Evolutionary conservation across 805 yeast species (phyloP), one percentile per base, ranked within the genome.

Genomic region (Kluyveromyces wickerhamii): DNA sequence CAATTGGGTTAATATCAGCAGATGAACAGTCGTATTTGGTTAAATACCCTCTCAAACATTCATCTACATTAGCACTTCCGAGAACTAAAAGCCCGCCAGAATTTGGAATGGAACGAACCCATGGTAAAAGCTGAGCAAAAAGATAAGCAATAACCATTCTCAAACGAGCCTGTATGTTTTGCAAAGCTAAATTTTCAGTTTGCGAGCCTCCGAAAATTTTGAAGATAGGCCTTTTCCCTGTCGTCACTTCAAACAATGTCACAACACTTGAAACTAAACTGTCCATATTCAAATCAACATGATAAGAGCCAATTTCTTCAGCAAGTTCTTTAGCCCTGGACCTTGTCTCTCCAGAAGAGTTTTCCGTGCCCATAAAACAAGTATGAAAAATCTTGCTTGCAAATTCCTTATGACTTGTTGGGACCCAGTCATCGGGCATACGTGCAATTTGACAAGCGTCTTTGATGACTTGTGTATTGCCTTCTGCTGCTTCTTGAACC

Each of bases 21-120:
- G 94, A 79, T 3, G 97, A 88, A 59, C 96, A 87, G 59, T 92
- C 99, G 59, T 92, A 92, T 56, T 92, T 92, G 7, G 99, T 92
- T 52, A 92, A 66, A 52, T 92, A 92, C 0, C 99, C 99, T 40
- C 99, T 69, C 40, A 92, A 64, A 49, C 95, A 87, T 57, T 92
- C 99, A 60, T 92, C 99, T 10, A 92, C 98, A 54, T 92, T 92
- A 3, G 97, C 96, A 51, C 94, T 80, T 1, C 98, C 98, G 33
- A 92, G 67, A 6, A 92, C 99, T 25, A 92, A 65, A 32, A 92
- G 60, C 0, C 97, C 96, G 16, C 77, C 70, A 31, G 69, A 65
- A 25, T 59, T 53, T 14, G 70, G 66, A 31, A 74, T 62, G 6
- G 80, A 79, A 47, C 98, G 71, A 12, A 86, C 83, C 97, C 97